Base-by-base conservation (phyloP, 106 monocot species). In the Platanthera zijinensis region DNA sequence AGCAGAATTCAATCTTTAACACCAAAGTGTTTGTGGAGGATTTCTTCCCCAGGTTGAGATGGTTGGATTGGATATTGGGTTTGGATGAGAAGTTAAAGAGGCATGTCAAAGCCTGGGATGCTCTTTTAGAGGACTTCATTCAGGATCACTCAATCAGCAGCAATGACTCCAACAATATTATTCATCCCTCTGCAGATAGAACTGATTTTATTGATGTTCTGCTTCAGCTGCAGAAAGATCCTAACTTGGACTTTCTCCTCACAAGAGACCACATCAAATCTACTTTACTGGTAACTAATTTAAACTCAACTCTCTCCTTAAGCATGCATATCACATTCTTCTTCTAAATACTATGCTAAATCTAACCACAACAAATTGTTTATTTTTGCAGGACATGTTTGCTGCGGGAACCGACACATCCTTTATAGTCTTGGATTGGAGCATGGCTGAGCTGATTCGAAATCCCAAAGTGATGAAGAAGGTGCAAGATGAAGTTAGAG, bases 361-460 rank as follows among this genome's bases (percentile, higher is more conserved):
- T 25, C 25, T 0, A 25, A 25, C 0, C 25, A 25, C 25, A 25
- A 39, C 39, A 39, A 39, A 39, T 39, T 39, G 39, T 39, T 39
- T 39, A 39, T 3, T 39, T 30, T 6, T 39, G 39, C 7, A 74
- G 74, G 54, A 32, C 18, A 30, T 74, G 74, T 21, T 74, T 30
- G 21, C 53, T 56, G 54, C 74, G 1, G 74, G 74, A 56, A 74
- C 74, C 5, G 74, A 74, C 3, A 53, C 74, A 32, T 53, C 74
- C 3, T 53, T 28, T 12, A 15, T 13, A 39, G 53, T 39, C 25
- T 32, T 74, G 22, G 73, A 74, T 32, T 74, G 74, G 74, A 14
- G 12, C 28, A 74, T 74, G 74, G 54, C 25, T 28, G 54, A 73
- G 8, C 21, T 74, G 6, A 28, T 74, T 10, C 17, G 74, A 21